phyloP scores from a whole-genome alignment of 225 moss, liverwort and hornwort species.

The Anthoceros angustus region DNA sequence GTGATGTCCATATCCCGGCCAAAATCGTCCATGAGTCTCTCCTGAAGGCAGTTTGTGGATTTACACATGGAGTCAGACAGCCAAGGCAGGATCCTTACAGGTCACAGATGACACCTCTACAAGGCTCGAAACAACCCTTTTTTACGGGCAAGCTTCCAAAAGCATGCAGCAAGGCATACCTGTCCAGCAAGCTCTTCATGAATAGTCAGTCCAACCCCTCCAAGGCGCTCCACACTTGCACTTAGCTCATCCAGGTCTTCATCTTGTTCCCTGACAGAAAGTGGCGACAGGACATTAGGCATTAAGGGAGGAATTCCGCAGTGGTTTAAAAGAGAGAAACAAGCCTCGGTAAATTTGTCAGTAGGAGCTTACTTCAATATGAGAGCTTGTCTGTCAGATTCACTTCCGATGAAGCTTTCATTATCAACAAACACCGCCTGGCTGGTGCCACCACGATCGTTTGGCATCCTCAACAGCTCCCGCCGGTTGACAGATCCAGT shows the following conservation, averaged over 20 bases:
- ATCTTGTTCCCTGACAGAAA: slow-evolving; percentile 45
- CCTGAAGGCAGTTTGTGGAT: slow-evolving; percentile 16
- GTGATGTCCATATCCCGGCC: slow-evolving; percentile 40
- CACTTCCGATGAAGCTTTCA: not conserved
- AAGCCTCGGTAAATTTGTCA: no score
- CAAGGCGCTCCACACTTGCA: slow-evolving; percentile 37
- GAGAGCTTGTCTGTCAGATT: not conserved
- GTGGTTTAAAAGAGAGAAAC: no score
- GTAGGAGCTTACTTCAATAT: not conserved
- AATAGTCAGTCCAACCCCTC: slow-evolving; percentile 60
- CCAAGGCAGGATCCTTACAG: not conserved
- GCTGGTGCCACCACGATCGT: not conserved
- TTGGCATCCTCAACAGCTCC: not conserved
- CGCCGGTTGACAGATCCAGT: not conserved
- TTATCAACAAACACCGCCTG: not conserved
- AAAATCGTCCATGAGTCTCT: slow-evolving; percentile 29
- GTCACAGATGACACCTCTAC: not conserved
- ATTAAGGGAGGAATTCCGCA: not conserved
- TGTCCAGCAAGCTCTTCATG: slow-evolving; percentile 50
- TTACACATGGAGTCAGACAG: not conserved
- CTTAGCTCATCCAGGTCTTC: slow-evolving; percentile 44
- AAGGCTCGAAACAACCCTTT: not conserved
- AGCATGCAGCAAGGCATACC: slow-evolving; percentile 14
- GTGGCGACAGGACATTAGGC: not conserved
- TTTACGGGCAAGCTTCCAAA: not conserved